Conservation (phyloP, 495 filamentous ascomycete genomes). For the Aspergillus cristatus region DNA sequence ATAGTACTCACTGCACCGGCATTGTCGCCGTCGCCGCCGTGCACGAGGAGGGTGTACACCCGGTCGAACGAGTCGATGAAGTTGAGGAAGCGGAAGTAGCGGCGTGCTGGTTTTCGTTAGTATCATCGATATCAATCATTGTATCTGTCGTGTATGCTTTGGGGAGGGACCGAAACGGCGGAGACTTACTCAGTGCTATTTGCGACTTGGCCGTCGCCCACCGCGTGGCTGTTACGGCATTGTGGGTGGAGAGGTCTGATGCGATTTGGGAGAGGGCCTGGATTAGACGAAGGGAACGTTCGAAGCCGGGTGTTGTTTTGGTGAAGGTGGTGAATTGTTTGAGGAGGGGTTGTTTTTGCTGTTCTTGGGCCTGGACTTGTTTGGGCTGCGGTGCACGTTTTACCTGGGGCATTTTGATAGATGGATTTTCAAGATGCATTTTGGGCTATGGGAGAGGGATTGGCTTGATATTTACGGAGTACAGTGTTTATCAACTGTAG, state of each 20-base stretch:
- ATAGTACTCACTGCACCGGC: slow-evolving; percentile 8
- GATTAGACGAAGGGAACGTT: slow-evolving; percentile 52
- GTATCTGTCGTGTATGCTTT: no score
- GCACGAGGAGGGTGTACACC: slow-evolving; percentile 26
- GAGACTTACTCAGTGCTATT: slow-evolving; percentile 24
- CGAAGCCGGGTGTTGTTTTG: slow-evolving; percentile 38
- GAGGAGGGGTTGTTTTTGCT: slow-evolving; percentile 8
- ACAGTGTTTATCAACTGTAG: no score
- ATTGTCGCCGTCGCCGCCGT: slow-evolving; percentile 5
- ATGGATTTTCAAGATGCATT: no score
- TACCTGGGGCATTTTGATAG: slow-evolving; percentile 3
- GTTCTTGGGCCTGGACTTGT: not conserved
- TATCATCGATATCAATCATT: not conserved
- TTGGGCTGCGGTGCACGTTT: slow-evolving; percentile 3
- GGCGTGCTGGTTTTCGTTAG: no score
- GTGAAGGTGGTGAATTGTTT: slow-evolving; percentile 29
- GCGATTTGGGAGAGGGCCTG: slow-evolving; percentile 46
- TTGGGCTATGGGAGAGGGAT: no score
- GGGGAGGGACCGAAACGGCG: no score
- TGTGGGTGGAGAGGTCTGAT: slow-evolving; percentile 26
- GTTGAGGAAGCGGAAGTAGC: slow-evolving; percentile 54
- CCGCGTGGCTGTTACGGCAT: slow-evolving; percentile 13
- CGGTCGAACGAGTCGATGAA: slow-evolving; percentile 51
- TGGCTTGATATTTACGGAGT: no score
- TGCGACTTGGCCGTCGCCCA: slow-evolving; percentile 22